Base-by-base conservation (phyloP, 2,329 filamentous ascomycete species). In the Piedraia hortae region DNA sequence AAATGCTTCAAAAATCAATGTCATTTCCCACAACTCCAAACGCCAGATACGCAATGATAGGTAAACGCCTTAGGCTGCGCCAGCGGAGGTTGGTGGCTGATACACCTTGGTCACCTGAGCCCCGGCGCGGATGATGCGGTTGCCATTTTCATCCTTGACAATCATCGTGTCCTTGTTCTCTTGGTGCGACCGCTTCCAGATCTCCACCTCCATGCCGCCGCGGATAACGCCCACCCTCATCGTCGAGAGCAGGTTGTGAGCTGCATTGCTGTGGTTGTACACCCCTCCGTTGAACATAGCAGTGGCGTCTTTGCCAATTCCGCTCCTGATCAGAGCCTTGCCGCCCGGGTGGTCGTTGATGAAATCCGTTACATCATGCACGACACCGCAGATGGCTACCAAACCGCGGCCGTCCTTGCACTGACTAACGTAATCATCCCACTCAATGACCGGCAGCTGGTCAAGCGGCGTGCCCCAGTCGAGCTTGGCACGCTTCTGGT, bases 281-380 rank as follows among this genome's bases (percentile, higher is more conserved):
- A 88, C 71, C 50, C 75, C 75, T 32, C 75, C 75, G 47, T 88
- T 88, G 62, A 88, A 88, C 50, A 80, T 75, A 35, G 74, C 72
- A 9, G 75, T 85, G 24, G 74, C 73, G 31, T 88, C 75, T 54
- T 85, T 85, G 44, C 75, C 75, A 26, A 88, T 61, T 22, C 67
- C 73, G 13, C 69, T 72, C 33, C 54, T 62, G 51, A 88, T 85
- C 51, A 88, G 68, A 18, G 73, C 71, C 55, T 73, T 77, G 42
- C 75, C 75, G 56, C 75, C 75, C n/a, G 75, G 75, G 47, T 88
- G 75, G 38, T 80, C 71, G 47, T 73, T 71, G 54, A 85, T 72
- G 49, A 88, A 88, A 43, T 72, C 58, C 34, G 62, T 62, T 12
- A 88, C 65, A 38, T 88, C 75, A 50, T 88, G 75, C 26, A 88